phyloP scores from a whole-genome alignment of 768 basidiomycete genomes.

The Gloeopeniophorella convolvens region DNA sequence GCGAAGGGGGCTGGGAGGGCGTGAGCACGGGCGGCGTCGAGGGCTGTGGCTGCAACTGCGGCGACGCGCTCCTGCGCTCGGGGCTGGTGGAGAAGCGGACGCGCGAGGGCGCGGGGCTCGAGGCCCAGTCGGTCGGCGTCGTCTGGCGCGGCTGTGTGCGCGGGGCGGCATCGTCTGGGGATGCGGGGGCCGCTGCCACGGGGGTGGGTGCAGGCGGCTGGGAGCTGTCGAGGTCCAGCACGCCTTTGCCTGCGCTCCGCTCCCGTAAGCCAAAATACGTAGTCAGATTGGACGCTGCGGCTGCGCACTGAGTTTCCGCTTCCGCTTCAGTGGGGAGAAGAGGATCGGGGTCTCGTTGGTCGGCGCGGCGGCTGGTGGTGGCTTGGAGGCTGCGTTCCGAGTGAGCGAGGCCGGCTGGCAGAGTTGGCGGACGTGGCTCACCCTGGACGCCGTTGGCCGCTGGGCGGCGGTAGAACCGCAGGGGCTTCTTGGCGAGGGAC shows the following conservation, averaged over 20 bases:
- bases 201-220: no score
- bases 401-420: neutral
- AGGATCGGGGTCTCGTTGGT: neutral
- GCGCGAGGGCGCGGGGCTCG: neutral
- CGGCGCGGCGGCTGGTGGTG: neutral
- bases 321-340: neutral
- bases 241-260: constrained; percentile 1
- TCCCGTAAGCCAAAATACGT: no score
- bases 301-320: constrained; percentile 3
- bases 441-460: neutral
- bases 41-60: neutral
- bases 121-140: constrained; percentile 8
- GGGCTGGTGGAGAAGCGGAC: neutral
- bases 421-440: neutral
- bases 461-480: constrained; percentile 8
- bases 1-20: neutral
- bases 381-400: neutral
- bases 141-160: constrained; percentile 15
- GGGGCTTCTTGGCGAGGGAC: constrained; percentile 7
- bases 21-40: constrained; percentile 5
- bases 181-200: no score
- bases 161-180: no score
- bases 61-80: neutral
- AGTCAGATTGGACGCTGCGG: neutral
- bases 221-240: constrained; percentile 9